Base-by-base conservation (phyloP, 2,329 filamentous ascomycete genomes). In the Phoma sp. region DNA sequence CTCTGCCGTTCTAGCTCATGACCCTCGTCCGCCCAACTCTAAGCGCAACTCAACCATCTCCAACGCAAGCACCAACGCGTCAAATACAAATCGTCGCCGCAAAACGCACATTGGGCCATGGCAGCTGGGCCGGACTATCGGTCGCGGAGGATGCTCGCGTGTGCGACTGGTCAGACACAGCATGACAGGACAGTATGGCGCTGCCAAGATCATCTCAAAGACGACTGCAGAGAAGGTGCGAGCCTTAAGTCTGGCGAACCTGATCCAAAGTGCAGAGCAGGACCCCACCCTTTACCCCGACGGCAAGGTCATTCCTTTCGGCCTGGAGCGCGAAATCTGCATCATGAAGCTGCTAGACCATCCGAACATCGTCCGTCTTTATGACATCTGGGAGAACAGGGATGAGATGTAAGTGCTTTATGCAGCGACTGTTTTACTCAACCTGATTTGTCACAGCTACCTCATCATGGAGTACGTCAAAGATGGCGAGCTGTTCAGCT, bases 291-390 rank as follows among this genome's bases (percentile, higher is more conserved):
- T 76, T n/a, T 69, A 71, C 27, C 78, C 82, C 32, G 81, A 85
- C 45, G 86, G 87, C 36, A 82, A 88, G 55, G 85, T 87, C 49
- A 92, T 96, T 72, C 94, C 94, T 1, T 87, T 94, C 68, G 90
- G 92, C 1, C 90, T 99, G 58, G 94, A 98, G 77, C 85, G 95
- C 50, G 95, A 99, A 73, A 93, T 99, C 36, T 92, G 94, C 29
- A 96, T 99, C 66, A 92, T 99, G 84, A 98, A 97, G 78, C 84
- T 98, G 54, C 91, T 98, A 57, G 89, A 96, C 69, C 95, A 99
- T 76, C 91, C 89, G 6, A 95, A 98, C 73, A 94, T 98, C 67
- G 93, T 97, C 75, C 91, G 90, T 64, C 80, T 99, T 9, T 95
- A 94, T 72, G 95, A 99, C 77, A 94, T 99, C 27, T 99, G 94